These are phyloP conservation scores for Chrysoporthe austroafricana DNA, from an alignment of 2,329 filamentous ascomycete species.

Conservation along the genomic window DNA sequence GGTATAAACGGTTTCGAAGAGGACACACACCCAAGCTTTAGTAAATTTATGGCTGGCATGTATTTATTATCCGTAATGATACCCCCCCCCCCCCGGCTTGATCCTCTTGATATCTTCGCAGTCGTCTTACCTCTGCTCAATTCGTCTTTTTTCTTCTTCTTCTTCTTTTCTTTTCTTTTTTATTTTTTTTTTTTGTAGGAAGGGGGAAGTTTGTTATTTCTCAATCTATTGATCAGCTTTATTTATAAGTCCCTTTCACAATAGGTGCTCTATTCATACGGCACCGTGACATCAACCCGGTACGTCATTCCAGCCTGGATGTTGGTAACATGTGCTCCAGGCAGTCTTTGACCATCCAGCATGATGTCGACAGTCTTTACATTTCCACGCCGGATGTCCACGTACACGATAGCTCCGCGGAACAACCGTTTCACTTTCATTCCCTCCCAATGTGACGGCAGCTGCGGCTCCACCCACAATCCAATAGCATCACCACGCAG, in stretches of 20 bases:
- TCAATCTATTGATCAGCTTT: background rate
- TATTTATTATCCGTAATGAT: too few relatives aligned
- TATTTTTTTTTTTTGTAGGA: too few relatives aligned
- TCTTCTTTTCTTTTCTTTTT: too few relatives aligned
- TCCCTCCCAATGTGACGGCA: constrained; percentile 53
- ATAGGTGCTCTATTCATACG: background rate
- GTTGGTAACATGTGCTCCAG: constrained; percentile 44
- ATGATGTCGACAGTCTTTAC: constrained; percentile 46
- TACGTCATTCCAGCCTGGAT: constrained; percentile 44
- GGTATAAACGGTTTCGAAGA: too few relatives aligned
- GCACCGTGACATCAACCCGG: constrained; percentile 19
- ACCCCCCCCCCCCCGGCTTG: too few relatives aligned
- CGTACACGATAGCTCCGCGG: constrained; percentile 53
- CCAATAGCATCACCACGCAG: constrained; percentile 54
- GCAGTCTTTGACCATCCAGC: constrained; percentile 43
- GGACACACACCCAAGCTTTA: too few relatives aligned
- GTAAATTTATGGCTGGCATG: too few relatives aligned
- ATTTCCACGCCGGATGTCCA: constrained; percentile 48
- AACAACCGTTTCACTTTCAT: constrained; percentile 54
- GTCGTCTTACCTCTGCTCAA: too few relatives aligned
- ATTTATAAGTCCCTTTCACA: background rate
- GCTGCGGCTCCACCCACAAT: constrained; percentile 51
- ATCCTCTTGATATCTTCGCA: too few relatives aligned
- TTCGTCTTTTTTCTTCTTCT: too few relatives aligned
- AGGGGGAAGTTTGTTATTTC: too few relatives aligned